Evolutionary conservation across 208 protist genomes (phyloP), one percentile per base, ranked within the genome.

Genomic region (Acanthamoeba castellanii): DNA sequence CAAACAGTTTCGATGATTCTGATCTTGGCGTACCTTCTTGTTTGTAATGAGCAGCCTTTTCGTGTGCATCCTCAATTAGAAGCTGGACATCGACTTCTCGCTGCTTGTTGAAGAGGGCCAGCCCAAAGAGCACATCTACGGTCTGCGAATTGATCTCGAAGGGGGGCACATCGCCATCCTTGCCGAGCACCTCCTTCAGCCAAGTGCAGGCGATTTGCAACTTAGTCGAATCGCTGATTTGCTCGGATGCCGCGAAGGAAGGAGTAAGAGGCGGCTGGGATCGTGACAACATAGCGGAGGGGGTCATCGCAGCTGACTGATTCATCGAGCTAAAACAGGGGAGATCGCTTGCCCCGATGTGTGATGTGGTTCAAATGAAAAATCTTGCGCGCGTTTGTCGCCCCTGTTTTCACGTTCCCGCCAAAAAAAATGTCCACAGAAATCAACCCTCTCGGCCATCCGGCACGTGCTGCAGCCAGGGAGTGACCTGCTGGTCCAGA

Each of bases 161-260:
- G 32, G 84, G 50, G 2, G 84, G 84, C 55, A 90, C 57, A n/a
- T 90, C 50, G 18, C 47, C 22, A 18, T 45, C 37, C 47, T 85
- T 50, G 84, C 84, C 52, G 14, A 90, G 84, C 37, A 66, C 32
- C n/a, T 90, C 84, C 52, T 90, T 64, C 27, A 90, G 84, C 84
- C 84, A 90, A 37, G 84, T n/a, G 32, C 84, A 90, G 30, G 32
- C 84, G 30, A 90, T 37, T 37, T 90, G 32, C 30, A 90, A 50
- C 50, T 90, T 90, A n/a, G 50, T 90, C 7, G 84, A 47, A 90
- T 90, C 84, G 20, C 57, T 90, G 84, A 90, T 66, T 22, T 85
- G 76, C 6, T 34, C 64, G 6, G 22, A 7, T 0, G 64, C 64
- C 27, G 64, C 64, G n/a, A 72, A 72, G 64, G 57, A 64, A 27